Conservation (phyloP, 129 eudicot genomes). For the Flaveria bidentis region DNA sequence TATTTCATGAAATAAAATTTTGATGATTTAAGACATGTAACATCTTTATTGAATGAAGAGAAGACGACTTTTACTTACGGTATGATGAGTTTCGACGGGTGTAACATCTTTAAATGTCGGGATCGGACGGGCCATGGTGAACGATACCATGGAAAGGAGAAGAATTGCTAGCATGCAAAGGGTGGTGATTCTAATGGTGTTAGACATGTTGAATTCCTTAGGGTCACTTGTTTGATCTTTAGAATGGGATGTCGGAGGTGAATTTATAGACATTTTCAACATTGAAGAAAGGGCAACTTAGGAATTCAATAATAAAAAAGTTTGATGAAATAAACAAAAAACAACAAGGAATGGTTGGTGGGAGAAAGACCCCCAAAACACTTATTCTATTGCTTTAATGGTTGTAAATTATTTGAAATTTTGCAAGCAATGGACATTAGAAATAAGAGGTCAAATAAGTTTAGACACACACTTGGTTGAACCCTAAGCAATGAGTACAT, state of each 20-base stretch:
- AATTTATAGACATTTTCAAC: conserved; percentile 38
- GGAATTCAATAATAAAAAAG: conserved; percentile 17
- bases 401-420: conserved; percentile 36
- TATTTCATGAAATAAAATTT: not conserved
- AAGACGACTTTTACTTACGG: conserved; percentile 22
- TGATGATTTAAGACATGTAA: not conserved
- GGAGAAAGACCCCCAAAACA: conserved; percentile 16
- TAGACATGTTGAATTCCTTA: conserved; percentile 44
- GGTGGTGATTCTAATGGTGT: conserved; percentile 40
- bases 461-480: conserved; percentile 34
- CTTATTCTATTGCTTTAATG: conserved; percentile 25
- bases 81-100: conserved; percentile 44
- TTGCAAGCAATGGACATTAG: conserved; percentile 30
- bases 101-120: conserved; percentile 54
- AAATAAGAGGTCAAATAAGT: conserved; percentile 32
- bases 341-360: conserved; percentile 34
- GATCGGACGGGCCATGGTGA: conserved; percentile 44
- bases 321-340: conserved; percentile 19
- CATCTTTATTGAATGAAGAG: not conserved
- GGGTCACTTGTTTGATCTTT: conserved; percentile 3
- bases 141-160: conserved; percentile 38
- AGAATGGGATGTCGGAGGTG: conserved; percentile 25
- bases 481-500: not conserved
- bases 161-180: conserved; percentile 57
- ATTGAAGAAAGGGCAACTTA: conserved; percentile 32